Conservation (phyloP, 352 stramenopile genomes). For the Pythium rishiriense region DNA sequence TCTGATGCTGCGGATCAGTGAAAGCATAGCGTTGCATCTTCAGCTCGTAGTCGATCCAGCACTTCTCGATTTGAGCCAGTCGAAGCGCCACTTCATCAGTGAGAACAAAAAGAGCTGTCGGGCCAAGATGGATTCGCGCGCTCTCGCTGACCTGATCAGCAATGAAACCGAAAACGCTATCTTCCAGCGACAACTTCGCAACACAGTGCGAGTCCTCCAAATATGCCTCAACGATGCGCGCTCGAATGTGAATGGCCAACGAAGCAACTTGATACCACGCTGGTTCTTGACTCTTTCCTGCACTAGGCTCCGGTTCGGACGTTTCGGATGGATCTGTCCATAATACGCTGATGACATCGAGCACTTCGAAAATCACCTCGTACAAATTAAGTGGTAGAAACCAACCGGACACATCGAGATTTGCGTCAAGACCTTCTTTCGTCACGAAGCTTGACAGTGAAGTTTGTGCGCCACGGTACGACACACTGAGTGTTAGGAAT, state of each 20-base stretch:
- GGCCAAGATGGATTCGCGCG: conserved; percentile 68
- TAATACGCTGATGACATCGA: conserved; percentile 69
- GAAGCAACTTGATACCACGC: conserved; percentile 70
- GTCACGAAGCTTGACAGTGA: conserved; percentile 49
- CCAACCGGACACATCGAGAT: conserved; percentile 77
- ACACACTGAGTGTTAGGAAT: conserved; percentile 59
- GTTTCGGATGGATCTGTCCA: conserved; percentile 42
- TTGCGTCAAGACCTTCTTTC: conserved; percentile 58
- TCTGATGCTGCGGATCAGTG: conserved; percentile 30
- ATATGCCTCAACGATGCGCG: conserved; percentile 83
- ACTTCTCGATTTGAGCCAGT: conserved; percentile 79
- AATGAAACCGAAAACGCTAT: conserved; percentile 67
- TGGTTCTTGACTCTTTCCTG: not conserved
- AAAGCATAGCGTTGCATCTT: conserved; percentile 43
- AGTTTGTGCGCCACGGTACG: conserved; percentile 57
- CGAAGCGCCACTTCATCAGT: conserved; percentile 87
- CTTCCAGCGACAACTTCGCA: conserved; percentile 82
- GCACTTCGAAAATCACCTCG: conserved; percentile 72
- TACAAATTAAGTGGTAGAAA: conserved; percentile 72
- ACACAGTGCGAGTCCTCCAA: conserved; percentile 87
- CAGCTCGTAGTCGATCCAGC: conserved; percentile 76
- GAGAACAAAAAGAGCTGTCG: conserved; percentile 80
- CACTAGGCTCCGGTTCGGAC: conserved; percentile 14
- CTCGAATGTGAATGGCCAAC: conserved; percentile 69
- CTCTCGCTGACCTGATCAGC: conserved; percentile 65